A percentile compares a stretch with the other conserved stretches of the same genome.
These are phyloP conservation scores for Lecanicillium sp. DNA, from an alignment of 2,329 filamentous ascomycete species.

Conservation along the genomic window DNA sequence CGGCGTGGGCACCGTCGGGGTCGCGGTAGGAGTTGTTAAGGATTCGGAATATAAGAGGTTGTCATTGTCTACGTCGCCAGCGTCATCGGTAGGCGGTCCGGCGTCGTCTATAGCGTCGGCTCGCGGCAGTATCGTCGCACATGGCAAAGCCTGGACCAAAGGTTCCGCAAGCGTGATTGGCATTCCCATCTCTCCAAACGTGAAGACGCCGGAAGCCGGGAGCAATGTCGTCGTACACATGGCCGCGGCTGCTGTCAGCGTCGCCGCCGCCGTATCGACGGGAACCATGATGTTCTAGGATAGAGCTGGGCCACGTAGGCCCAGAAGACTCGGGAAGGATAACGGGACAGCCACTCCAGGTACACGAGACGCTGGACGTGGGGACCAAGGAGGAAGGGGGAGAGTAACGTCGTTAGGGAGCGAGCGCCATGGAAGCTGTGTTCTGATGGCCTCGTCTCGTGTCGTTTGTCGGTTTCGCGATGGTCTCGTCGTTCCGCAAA, in stretches of 20 bases:
- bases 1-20: neutral
- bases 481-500: no score
- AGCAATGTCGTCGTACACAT: constrained; percentile 34
- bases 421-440: no score
- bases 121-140: constrained; percentile 17
- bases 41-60: neutral
- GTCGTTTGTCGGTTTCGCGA: no score
- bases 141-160: constrained; percentile 42
- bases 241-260: constrained; percentile 20
- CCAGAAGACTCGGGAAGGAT: neutral
- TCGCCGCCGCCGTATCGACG: constrained; percentile 11
- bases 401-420: no score
- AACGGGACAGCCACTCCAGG: no score
- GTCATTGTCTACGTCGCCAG: no score
- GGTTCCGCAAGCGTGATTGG: constrained; percentile 50
- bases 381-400: no score
- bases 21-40: neutral
- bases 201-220: constrained; percentile 36
- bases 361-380: no score
- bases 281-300: constrained; percentile 5
- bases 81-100: constrained; percentile 7
- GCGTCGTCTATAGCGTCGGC: constrained; percentile 4
- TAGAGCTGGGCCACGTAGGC: constrained; percentile 4
- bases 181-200: constrained; percentile 40
- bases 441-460: no score